phyloP scores from a whole-genome alignment of 1,139 yeast species.

The Zygosaccharomyces sapae region DNA sequence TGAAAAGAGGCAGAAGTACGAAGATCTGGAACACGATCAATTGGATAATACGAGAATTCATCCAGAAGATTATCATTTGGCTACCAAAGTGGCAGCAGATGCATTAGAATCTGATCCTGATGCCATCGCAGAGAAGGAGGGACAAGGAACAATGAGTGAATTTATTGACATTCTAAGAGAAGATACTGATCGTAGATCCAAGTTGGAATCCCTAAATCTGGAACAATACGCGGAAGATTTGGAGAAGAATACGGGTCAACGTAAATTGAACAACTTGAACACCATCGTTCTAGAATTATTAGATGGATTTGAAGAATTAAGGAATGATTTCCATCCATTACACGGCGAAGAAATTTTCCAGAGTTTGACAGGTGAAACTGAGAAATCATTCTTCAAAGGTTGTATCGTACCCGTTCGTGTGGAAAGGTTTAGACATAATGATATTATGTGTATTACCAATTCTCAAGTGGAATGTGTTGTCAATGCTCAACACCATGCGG shows the following conservation, averaged over 20 bases:
- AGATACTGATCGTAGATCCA: conserved; percentile 54
- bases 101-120: conserved; percentile 95
- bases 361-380: conserved; percentile 84
- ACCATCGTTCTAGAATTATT: conserved; percentile 87
- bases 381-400: conserved; percentile 62
- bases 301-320: conserved; percentile 79
- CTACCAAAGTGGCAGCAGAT: conserved; percentile 96
- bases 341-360: conserved; percentile 73
- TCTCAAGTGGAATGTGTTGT: conserved; percentile 74
- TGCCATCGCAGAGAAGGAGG: conserved; percentile 75
- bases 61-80: conserved; percentile 95
- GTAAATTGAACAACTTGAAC: conserved; percentile 35
- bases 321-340: conserved; percentile 67
- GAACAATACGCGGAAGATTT: conserved; percentile 91
- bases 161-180: conserved; percentile 76
- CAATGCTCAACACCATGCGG: conserved; percentile 59
- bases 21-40: conserved; percentile 65
- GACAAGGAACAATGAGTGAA: conserved; percentile 59
- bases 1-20: conserved; percentile 43
- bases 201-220: conserved; percentile 80
- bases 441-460: conserved; percentile 60
- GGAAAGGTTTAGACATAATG: conserved; percentile 42
- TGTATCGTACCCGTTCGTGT: conserved; percentile 71
- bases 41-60: conserved; percentile 95
- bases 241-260: conserved; percentile 50